Evolutionary conservation across 441 rosid genomes (phyloP).

Genomic region (Dalechampia spathulata): DNA sequence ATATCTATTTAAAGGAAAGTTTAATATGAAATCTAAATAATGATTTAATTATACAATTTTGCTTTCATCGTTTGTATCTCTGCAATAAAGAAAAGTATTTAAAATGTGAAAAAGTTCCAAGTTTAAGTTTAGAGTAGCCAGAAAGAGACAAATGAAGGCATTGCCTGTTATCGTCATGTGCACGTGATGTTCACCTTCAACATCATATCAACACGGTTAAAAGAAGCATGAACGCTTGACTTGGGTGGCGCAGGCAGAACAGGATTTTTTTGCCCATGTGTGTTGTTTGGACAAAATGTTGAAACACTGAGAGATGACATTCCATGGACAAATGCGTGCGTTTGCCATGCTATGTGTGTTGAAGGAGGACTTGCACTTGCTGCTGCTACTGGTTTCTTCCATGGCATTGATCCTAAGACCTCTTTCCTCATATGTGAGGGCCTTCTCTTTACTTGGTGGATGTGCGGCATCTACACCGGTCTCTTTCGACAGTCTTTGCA

Average conservation of each 20-base stretch:
- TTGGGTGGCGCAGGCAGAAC: conserved; percentile 50
- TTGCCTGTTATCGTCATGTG: no score
- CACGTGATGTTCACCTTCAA: no score
- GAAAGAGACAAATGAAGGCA: no score
- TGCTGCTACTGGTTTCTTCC: conserved; percentile 49
- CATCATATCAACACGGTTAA: no score
- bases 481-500: conserved; percentile 72
- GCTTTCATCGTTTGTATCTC: no score
- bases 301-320: conserved; percentile 63
- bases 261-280: conserved; percentile 81
- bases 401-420: conserved; percentile 75
- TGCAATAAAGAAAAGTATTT: no score
- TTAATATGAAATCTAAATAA: no score
- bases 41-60: no score
- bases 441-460: conserved; percentile 81
- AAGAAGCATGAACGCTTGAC: no score
- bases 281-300: conserved; percentile 69
- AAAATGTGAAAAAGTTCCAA: no score
- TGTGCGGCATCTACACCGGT: conserved; percentile 81
- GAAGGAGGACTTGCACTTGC: conserved; percentile 84
- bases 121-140: no score
- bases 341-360: conserved; percentile 73
- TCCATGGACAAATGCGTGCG: conserved; percentile 70
- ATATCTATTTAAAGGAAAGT: no score
- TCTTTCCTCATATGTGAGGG: conserved; percentile 66